A percentile compares a stretch with the other conserved stretches of the same genome.
Conservation (phyloP, 2,329 filamentous ascomycete genomes). For the Exserohilum turcica region DNA sequence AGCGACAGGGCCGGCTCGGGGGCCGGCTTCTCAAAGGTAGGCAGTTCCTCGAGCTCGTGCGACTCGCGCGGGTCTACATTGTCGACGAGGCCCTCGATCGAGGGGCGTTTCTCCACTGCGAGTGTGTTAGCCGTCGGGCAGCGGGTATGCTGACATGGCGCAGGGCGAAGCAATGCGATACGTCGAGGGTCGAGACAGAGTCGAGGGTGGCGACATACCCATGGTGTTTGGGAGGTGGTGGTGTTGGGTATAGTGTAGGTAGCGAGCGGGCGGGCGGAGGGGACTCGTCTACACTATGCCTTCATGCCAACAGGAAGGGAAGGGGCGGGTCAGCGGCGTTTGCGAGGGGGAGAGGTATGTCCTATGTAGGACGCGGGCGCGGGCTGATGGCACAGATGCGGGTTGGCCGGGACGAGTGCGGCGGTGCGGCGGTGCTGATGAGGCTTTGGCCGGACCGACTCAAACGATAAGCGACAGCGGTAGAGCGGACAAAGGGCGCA, state of each 20-base stretch:
- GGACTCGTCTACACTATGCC: conserved; percentile 27
- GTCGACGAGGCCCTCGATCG: conserved; percentile 47
- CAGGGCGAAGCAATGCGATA: conserved; percentile 2
- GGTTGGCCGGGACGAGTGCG: conserved; percentile 10
- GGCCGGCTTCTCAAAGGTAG: conserved; percentile 39
- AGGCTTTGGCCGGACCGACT: conserved; percentile 1
- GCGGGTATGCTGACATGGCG: background rate
- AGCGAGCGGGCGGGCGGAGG: conserved; percentile 31
- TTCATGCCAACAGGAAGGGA: conserved; percentile 27
- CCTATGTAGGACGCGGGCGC: conserved; percentile 1
- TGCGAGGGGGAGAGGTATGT: background rate
- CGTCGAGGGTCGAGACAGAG: conserved; percentile 1
- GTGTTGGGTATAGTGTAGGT: too few species aligned
- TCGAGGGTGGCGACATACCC: conserved; percentile 28
- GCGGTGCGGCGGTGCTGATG: conserved; percentile 7
- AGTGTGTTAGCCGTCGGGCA: conserved; percentile 25
- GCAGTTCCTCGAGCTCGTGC: conserved; percentile 42
- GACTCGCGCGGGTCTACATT: conserved; percentile 45
- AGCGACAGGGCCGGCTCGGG: conserved; percentile 35
- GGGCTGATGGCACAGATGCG: conserved; percentile 3
- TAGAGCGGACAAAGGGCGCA: background rate
- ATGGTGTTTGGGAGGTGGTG: conserved; percentile 26
- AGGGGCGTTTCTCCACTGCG: conserved; percentile 46
- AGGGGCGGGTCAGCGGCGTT: conserved; percentile 1
- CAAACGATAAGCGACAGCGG: background rate